Base-by-base conservation (phyloP, 495 filamentous ascomycete species). In the Penicillium coffeae region DNA sequence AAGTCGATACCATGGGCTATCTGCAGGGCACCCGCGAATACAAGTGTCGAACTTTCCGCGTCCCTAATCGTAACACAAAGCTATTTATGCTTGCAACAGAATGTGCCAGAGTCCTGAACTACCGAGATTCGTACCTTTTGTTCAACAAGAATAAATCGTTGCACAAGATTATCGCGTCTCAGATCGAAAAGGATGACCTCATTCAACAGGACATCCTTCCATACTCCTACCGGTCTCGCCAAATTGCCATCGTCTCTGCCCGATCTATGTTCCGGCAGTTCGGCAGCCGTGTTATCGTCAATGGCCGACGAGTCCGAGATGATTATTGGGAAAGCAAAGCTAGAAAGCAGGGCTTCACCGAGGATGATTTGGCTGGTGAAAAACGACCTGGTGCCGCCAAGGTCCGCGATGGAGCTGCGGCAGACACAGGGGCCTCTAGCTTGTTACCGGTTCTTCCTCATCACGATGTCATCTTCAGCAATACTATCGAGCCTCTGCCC, bases 91-190 rank as follows among this genome's bases (percentile, higher is more conserved):
- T 97, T 35, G 93, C 93, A 37, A 99, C 93, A 30, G 93, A 99
- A 71, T 99, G 94, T 64, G 93, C 94, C 8, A 80, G 93, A 42
- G 92, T 96, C 5, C 74, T 99, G 20, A 89, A 89, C 20, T 99
- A 99, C 63, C 82, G 93, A 47, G 93, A 99, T 65, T 99, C 94
- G 13, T 99, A 99, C 66, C 71, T 99, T 38, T 74, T 99, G 12
- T 99, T 99, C 75, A 99, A 99, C 79, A 99, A 99, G 71, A 99
- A 99, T 59, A 75, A 91, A 48, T 97, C 94, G 1, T 76, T 99
- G 15, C 92, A 83, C 77, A 99, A 97, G 73, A 99, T 99, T 59
- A 99, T 99, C 56, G 93, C 94, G 20, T 91, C 84, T 14, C 93
- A 99, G 68, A 71, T 84, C 4, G 93, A 99, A 68, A 99, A 97